Conservation (phyloP, 2,329 filamentous ascomycete genomes). For the Neopestalotiopsis sp. region DNA sequence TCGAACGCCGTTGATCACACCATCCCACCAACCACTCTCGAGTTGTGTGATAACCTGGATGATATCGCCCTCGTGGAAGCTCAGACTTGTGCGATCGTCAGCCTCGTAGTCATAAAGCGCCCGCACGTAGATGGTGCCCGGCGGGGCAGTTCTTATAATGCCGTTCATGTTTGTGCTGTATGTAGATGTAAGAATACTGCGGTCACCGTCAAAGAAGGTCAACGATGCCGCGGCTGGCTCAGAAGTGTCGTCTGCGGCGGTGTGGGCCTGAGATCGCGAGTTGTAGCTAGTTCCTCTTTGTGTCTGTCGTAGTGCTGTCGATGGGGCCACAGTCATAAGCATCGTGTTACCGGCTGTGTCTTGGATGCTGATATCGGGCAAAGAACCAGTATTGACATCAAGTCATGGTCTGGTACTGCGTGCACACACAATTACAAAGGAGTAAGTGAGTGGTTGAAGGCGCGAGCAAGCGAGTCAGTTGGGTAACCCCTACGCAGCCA, state of each 20-base stretch:
- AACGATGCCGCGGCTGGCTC: constrained; percentile 39
- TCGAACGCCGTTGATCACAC: constrained; percentile 93
- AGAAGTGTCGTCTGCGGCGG: constrained; percentile 37
- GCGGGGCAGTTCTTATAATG: constrained; percentile 63
- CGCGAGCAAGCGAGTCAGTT: constrained; percentile 2
- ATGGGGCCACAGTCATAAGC: constrained; percentile 59
- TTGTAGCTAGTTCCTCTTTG: constrained; percentile 45
- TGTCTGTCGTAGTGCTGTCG: constrained; percentile 51
- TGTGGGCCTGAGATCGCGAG: constrained; percentile 35
- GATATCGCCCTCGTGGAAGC: constrained; percentile 94
- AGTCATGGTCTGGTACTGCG: constrained; percentile 33
- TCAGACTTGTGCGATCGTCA: constrained; percentile 94
- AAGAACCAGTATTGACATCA: constrained; percentile 30
- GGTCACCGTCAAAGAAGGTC: constrained; percentile 38
- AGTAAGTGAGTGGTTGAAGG: constrained; percentile 11
- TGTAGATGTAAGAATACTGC: constrained; percentile 36
- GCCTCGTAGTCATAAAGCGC: constrained; percentile 98
- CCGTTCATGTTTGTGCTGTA: constrained; percentile 59
- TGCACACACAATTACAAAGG: constrained; percentile 16
- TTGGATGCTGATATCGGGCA: constrained; percentile 26
- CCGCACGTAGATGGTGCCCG: constrained; percentile 84
- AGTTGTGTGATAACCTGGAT: constrained; percentile 98
- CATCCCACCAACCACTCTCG: constrained; percentile 99
- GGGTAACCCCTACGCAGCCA: not conserved
- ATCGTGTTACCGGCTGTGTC: constrained; percentile 48